Evolutionary conservation across 208 protist genomes (phyloP).

Genomic region (Sergeia podlipaevii): DNA sequence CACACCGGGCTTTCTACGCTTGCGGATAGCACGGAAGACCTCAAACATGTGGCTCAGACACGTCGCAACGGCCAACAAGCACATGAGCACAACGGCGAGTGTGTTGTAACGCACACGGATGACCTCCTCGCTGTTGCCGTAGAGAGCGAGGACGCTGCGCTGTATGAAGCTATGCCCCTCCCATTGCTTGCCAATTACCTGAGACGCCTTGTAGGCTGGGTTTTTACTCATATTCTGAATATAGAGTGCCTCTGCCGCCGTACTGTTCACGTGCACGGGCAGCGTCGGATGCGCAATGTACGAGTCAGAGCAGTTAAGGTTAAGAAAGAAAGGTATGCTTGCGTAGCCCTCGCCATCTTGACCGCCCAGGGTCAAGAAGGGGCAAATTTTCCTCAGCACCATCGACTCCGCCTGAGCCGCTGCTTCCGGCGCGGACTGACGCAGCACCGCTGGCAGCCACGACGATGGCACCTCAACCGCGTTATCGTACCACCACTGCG

Average conservation of each 20-base stretch:
- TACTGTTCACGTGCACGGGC: conserved; percentile 15
- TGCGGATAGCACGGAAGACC: conserved; percentile 47
- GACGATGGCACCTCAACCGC: conserved; percentile 32
- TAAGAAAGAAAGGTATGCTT: conserved; percentile 31
- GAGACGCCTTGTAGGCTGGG: too few relatives aligned
- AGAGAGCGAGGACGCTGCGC: conserved; percentile 45
- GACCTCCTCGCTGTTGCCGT: conserved; percentile 26
- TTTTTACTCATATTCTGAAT: too few relatives aligned
- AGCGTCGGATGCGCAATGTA: conserved; percentile 33
- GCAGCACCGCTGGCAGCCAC: conserved; percentile 44
- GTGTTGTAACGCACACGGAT: conserved; percentile 72
- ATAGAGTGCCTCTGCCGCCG: conserved; percentile 7
- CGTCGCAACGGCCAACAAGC: conserved; percentile 30
- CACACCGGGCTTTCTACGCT: neutral
- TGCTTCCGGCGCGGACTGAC: conserved; percentile 40
- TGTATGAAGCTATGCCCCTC: conserved; percentile 44
- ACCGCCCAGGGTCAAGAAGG: conserved; percentile 20
- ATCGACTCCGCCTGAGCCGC: conserved; percentile 32
- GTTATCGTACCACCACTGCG: conserved; percentile 69
- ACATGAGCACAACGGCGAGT: conserved; percentile 42
- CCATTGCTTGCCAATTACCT: conserved; percentile 24
- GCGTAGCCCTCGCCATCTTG: conserved; percentile 7
- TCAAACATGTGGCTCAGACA: conserved; percentile 52
- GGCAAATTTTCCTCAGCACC: conserved; percentile 34
- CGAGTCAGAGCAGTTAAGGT: conserved; percentile 41